Percentiles rank a stretch among this genome's conserved stretches.
These are phyloP conservation scores for Colletotrichum sp. DNA, from an alignment of 2,329 filamentous ascomycete genomes.

Conservation along the genomic window DNA sequence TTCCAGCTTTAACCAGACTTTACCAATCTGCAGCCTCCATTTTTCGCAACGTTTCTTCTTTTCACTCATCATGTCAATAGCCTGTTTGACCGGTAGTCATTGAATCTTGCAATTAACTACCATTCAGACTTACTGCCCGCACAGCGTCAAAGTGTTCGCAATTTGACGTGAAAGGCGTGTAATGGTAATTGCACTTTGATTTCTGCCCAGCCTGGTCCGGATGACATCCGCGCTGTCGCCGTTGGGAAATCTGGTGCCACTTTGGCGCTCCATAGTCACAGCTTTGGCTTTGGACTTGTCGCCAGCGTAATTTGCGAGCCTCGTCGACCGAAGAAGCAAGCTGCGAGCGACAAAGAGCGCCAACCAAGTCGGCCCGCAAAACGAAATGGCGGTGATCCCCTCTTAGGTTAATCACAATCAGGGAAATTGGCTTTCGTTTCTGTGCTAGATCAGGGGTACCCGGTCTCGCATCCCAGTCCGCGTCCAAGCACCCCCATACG, in stretches of 20 bases:
- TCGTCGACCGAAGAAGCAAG: slow-evolving; percentile 14
- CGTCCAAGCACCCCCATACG: slow-evolving; percentile 21
- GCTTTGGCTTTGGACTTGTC: background rate
- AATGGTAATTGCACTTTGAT: background rate
- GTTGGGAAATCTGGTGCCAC: background rate
- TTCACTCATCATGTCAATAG: background rate
- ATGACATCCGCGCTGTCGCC: slow-evolving; percentile 10
- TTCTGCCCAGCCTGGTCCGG: background rate
- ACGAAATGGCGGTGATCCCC: slow-evolving; percentile 23
- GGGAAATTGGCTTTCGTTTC: slow-evolving; percentile 23
- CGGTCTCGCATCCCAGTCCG: slow-evolving; percentile 4
- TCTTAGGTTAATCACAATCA: slow-evolving; percentile 15
- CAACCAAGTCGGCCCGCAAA: slow-evolving; percentile 13
- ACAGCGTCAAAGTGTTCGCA: background rate
- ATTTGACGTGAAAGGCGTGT: background rate
- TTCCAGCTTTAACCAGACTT: background rate
- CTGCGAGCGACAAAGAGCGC: background rate
- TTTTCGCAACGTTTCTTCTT: background rate
- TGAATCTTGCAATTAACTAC: background rate
- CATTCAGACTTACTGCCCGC: background rate
- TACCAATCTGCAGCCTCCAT: background rate
- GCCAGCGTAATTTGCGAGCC: slow-evolving; percentile 3
- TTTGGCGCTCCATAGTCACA: background rate
- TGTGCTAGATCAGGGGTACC: slow-evolving; percentile 14
- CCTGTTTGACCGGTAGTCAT: background rate